These are phyloP conservation scores for Fusarium sp. DNA, from an alignment of 2,329 filamentous ascomycete genomes.

Conservation along the genomic window DNA sequence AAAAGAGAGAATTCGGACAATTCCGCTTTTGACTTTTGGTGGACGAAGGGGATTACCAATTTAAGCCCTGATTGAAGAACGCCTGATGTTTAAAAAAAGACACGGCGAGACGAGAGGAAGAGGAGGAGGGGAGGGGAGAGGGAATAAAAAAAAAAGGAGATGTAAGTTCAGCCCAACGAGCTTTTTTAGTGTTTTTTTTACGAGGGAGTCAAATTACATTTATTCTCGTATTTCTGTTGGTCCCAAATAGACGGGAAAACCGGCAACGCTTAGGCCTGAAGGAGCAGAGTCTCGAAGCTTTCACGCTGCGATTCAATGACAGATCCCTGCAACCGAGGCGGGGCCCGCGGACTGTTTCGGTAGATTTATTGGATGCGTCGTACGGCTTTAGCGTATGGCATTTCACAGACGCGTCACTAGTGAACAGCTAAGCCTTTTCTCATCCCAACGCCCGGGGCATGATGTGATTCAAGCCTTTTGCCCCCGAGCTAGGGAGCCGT, in stretches of 20 bases:
- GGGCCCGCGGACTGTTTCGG: not conserved
- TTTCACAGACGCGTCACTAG: not conserved
- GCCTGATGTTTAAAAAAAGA: not conserved
- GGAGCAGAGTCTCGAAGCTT: not conserved
- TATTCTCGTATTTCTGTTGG: constrained; percentile 4
- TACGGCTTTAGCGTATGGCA: not conserved
- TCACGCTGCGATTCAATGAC: not conserved
- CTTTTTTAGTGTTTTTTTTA: not conserved
- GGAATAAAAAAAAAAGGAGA: not conserved
- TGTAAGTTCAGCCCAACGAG: not conserved
- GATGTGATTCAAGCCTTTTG: not conserved
- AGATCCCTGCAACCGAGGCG: not conserved
- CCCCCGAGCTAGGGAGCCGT: not conserved
- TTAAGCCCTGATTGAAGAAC: not conserved
- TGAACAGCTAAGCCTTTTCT: not conserved
- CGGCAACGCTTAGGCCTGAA: constrained; percentile 1
- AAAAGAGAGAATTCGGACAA: not conserved
- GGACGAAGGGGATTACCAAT: too few relatives aligned
- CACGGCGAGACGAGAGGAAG: not conserved
- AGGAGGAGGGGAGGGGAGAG: too few relatives aligned
- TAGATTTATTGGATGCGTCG: constrained; percentile 2
- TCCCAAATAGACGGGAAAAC: not conserved
- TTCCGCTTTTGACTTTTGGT: not conserved
- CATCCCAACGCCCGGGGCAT: not conserved
- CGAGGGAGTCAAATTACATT: not conserved